phyloP scores from a whole-genome alignment of 768 basidiomycete genomes.

The Candolleomyces aberdarensis region DNA sequence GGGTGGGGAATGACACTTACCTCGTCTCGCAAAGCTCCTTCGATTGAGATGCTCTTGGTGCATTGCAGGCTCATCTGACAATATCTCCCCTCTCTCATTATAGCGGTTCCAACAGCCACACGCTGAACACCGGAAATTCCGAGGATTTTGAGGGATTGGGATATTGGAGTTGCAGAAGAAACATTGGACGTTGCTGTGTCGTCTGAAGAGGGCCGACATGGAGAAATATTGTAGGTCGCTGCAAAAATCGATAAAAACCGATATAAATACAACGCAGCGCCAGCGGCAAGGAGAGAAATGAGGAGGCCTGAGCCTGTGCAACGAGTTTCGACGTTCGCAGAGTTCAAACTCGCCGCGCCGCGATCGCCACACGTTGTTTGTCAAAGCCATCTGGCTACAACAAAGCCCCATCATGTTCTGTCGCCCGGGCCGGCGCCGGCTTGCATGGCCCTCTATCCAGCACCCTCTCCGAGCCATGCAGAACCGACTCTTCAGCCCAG shows the following conservation, averaged over 20 bases:
- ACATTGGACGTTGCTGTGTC: conserved; percentile 50
- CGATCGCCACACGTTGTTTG: neutral
- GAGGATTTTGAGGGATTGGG: conserved; percentile 43
- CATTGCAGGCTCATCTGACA: conserved; percentile 88
- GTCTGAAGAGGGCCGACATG: conserved; percentile 50
- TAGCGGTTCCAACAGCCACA: conserved; percentile 78
- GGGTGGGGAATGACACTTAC: conserved; percentile 32
- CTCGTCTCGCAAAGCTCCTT: conserved; percentile 67
- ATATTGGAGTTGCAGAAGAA: conserved; percentile 65
- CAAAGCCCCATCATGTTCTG: neutral
- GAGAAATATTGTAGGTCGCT: neutral
- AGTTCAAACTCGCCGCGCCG: neutral
- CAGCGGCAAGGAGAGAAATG: conserved; percentile 3
- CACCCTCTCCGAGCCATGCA: conserved; percentile 58
- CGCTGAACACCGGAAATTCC: conserved; percentile 60
- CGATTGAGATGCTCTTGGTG: conserved; percentile 73
- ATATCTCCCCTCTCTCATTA: conserved; percentile 68
- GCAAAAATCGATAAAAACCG: neutral
- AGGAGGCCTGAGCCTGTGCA: neutral
- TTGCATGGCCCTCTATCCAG: conserved; percentile 33
- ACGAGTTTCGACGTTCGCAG: neutral
- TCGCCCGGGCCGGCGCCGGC: neutral
- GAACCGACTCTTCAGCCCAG: conserved; percentile 65
- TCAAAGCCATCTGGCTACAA: neutral
- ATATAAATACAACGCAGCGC: conserved; percentile 7